A percentile compares a stretch with the other conserved stretches of the same genome.
phyloP scores from a whole-genome alignment of 2,329 filamentous ascomycete species.

The Diaporthe vexans region DNA sequence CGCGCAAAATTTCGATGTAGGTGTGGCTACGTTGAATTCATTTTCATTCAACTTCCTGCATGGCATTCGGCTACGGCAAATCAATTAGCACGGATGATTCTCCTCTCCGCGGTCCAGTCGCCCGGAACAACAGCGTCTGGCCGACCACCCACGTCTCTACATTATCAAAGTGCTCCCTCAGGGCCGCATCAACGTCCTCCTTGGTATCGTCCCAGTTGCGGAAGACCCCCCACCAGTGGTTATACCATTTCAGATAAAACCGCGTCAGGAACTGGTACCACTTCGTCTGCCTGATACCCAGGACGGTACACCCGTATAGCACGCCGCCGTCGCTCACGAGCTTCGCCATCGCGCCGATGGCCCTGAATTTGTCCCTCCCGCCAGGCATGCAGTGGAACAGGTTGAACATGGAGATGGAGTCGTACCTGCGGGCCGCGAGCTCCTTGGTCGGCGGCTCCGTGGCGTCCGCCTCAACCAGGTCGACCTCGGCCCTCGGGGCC shows the following conservation, averaged over 20 bases:
- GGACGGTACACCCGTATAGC: constrained; percentile 55
- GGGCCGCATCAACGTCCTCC: constrained; percentile 51
- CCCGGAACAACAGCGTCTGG: constrained; percentile 55
- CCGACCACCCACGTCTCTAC: constrained; percentile 57
- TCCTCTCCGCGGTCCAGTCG: constrained; percentile 47
- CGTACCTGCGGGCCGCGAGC: constrained; percentile 50
- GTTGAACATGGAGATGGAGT: constrained; percentile 60
- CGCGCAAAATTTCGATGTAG: no score
- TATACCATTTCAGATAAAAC: constrained; percentile 50
- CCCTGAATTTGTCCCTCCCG: constrained; percentile 48
- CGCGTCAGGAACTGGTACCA: constrained; percentile 45
- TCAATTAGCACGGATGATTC: constrained; percentile 16
- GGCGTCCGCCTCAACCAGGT: constrained; percentile 54
- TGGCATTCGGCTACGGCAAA: neutral
- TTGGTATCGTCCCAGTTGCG: constrained; percentile 55
- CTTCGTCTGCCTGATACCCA: constrained; percentile 48
- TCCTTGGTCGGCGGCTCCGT: constrained; percentile 49
- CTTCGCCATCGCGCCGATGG: constrained; percentile 51
- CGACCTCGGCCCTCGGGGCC: constrained; percentile 44
- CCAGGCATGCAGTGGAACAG: constrained; percentile 59
- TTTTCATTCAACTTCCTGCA: neutral
- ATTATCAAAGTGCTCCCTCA: constrained; percentile 54
- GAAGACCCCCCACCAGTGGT: constrained; percentile 53
- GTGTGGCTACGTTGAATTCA: neutral
- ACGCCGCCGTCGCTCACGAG: constrained; percentile 53